Evolutionary conservation across 2,329 filamentous ascomycete species (phyloP).

Genomic region (Calonectria honghensis): DNA sequence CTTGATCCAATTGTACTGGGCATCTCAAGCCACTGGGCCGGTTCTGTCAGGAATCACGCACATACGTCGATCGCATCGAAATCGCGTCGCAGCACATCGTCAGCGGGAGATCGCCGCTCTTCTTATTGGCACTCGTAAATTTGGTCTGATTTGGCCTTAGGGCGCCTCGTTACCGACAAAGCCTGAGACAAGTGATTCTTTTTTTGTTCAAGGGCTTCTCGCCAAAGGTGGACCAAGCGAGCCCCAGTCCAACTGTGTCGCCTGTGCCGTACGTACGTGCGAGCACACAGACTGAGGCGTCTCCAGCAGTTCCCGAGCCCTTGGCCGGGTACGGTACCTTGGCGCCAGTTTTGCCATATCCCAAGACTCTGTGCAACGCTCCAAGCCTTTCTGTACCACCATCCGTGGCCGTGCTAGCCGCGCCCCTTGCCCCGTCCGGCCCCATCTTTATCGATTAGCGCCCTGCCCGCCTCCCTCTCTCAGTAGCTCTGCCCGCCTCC

Average conservation of each 20-base stretch:
- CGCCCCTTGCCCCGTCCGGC: conserved; percentile 33
- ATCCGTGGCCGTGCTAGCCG: conserved; percentile 45
- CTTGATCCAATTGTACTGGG: conserved; percentile 34
- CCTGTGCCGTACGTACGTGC: conserved; percentile 20
- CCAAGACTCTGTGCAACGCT: conserved; percentile 48
- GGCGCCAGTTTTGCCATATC: conserved; percentile 1
- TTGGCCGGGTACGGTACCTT: conserved; percentile 33
- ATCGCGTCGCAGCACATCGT: conserved; percentile 47
- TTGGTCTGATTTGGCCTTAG: conserved; percentile 25
- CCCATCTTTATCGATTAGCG: conserved; percentile 38
- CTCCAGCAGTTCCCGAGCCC: conserved; percentile 31
- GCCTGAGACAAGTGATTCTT: conserved; percentile 21
- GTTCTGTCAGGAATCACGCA: conserved; percentile 40
- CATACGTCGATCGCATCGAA: conserved; percentile 46
- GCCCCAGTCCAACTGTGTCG: conserved; percentile 14
- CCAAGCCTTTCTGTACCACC: conserved; percentile 47
- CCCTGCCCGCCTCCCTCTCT: conserved; percentile 9
- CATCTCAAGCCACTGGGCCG: conserved; percentile 29
- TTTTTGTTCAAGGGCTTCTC: conserved; percentile 16
- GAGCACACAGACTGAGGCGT: conserved; percentile 21
- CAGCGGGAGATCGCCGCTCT: conserved; percentile 53
- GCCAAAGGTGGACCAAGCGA: conserved; percentile 32
- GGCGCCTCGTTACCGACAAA: conserved; percentile 17
- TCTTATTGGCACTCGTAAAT: conserved; percentile 28
- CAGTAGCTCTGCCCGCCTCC: conserved; percentile 1